Conservation (phyloP, 2,329 filamentous ascomycete species). For the Coniochaeta sp. region DNA sequence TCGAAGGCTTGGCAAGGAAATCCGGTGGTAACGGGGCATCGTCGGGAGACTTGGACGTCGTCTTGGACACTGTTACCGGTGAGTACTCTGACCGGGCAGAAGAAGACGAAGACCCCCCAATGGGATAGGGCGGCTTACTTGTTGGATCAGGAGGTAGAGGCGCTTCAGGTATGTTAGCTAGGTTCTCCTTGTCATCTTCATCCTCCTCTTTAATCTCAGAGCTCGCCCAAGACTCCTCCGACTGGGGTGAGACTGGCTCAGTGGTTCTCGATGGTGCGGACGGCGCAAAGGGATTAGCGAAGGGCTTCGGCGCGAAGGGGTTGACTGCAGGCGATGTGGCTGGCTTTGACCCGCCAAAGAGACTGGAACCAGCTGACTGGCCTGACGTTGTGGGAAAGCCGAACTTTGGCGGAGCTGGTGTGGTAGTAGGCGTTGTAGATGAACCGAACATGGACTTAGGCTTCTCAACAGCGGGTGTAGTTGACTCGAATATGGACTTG, state of each 20-base stretch:
- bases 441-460: slow-evolving; percentile 24
- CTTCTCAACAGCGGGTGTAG: slow-evolving; percentile 30
- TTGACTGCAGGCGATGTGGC: neutral
- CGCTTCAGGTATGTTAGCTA: slow-evolving; percentile 19
- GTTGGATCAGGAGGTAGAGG: slow-evolving; percentile 49
- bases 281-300: slow-evolving; percentile 7
- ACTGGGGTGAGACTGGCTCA: slow-evolving; percentile 10
- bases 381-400: slow-evolving; percentile 22
- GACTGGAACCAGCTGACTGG: slow-evolving; percentile 19
- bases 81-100: slow-evolving; percentile 34
- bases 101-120: slow-evolving; percentile 45
- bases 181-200: slow-evolving; percentile 23
- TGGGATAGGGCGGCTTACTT: slow-evolving; percentile 41
- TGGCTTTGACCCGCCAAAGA: slow-evolving; percentile 13
- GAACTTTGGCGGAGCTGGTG: slow-evolving; percentile 42
- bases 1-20: slow-evolving; percentile 22
- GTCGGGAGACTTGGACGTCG: slow-evolving; percentile 13
- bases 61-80: slow-evolving; percentile 19
- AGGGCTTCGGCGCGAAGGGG: neutral
- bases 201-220: slow-evolving; percentile 17
- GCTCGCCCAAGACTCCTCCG: neutral
- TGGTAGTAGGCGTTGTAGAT: slow-evolving; percentile 44
- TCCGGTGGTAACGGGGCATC: slow-evolving; percentile 24
- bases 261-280: neutral
- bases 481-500: slow-evolving; percentile 26